Base-by-base conservation (phyloP, 129 eudicot genomes). In the Helianthus tuberosus region DNA sequence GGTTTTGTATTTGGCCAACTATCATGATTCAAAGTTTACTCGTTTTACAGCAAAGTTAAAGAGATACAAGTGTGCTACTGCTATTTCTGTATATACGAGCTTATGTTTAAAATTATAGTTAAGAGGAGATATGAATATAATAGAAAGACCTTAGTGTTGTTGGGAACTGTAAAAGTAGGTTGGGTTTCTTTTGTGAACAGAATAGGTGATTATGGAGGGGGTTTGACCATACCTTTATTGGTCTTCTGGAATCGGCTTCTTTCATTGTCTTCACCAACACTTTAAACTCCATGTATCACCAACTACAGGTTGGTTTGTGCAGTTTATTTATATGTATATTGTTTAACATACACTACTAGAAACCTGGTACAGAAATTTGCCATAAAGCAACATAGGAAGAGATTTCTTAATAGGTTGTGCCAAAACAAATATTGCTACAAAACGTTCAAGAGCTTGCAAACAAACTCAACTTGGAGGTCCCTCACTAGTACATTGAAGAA, bases 151-250 rank as follows among this genome's bases (percentile, higher is more conserved):
- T 80, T 43, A 88, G 71, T 3, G 80, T 29, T 41, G 84, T 66
- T 66, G 89, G 93, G 71, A 88, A 79, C 52, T 71, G 11, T 8
- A 89, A 89, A 35, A 88, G 77, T 3, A 85, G 69, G 68, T 88
- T 75, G 35, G 93, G 44, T 68, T 88, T 70, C 93, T 82, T 49
- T 75, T 77, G 27, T 74, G 73, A 39, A 82, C 15, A 27, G 93
- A 89, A 63, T 82, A 77, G 16, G 89, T 85, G 62, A 78, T 67
- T 86, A 83, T 81, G 68, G 59, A 88, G 65, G 82, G 57, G 64
- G 82, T 77, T 79, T 83, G 88, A 2, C 93, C 96, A 73, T 83
- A 87, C 12, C 96, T 94, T 69, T 90, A 80, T 73, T 85, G 61
- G 14, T 80, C 87, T 55, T 88, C 93, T 11, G 27, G 55, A 64